A percentile compares a stretch with the other conserved stretches of the same genome.
These are phyloP conservation scores for Nannizzia gypsea DNA, from an alignment of 2,329 filamentous ascomycete species.

Conservation along the genomic window DNA sequence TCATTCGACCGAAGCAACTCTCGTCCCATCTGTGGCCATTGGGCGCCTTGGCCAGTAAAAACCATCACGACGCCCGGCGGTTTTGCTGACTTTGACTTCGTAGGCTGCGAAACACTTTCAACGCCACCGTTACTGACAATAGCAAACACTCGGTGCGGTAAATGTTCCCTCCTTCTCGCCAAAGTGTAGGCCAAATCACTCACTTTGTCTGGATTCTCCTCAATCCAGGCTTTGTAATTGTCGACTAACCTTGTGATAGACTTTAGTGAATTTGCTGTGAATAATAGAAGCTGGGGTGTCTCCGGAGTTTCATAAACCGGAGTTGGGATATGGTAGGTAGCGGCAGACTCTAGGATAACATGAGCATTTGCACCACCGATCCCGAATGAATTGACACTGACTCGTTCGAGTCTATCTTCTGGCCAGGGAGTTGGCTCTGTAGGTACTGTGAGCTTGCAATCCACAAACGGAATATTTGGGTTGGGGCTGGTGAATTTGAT, in stretches of 20 bases:
- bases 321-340: not conserved
- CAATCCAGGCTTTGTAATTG: not conserved
- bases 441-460: constrained; percentile 15
- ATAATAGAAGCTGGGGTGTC: not conserved
- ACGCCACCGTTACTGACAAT: not conserved
- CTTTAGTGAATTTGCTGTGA: not conserved
- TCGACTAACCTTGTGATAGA: not conserved
- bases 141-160: constrained; percentile 1
- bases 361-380: constrained; percentile 11
- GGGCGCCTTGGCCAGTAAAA: constrained; percentile 15
- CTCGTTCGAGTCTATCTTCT: constrained; percentile 11
- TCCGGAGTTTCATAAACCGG: not conserved
- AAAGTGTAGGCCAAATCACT: constrained; percentile 7
- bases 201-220: constrained; percentile 1
- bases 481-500: constrained; percentile 19
- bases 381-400: constrained; percentile 19
- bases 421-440: not conserved
- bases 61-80: constrained; percentile 6
- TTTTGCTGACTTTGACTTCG: not conserved
- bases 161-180: not conserved
- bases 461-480: constrained; percentile 15
- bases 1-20: not conserved
- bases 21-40: constrained; percentile 11
- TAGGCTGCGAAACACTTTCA: not conserved
- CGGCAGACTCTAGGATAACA: constrained; percentile 14